Evolutionary conservation across 805 yeast genomes (phyloP), one percentile per base, ranked within the genome.

Genomic region (Pichia phayaonensis): DNA sequence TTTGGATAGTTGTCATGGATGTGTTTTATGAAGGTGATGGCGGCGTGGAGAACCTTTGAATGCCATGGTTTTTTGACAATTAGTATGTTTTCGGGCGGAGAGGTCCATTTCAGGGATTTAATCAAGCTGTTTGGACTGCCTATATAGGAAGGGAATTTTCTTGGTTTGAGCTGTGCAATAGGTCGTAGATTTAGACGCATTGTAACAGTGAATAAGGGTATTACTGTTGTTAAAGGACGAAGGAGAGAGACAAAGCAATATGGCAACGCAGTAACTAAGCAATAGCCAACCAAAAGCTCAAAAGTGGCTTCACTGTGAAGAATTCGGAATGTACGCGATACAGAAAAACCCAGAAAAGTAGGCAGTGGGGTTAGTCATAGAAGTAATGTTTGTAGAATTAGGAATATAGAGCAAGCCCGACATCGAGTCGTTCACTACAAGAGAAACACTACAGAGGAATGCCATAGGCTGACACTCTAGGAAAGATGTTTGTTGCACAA

Each of bases 1-100:
- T 54, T 50, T 0, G 92, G 90, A 62, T 87, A 86, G 11, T 74
- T 69, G 7, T 69, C 67, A 56, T 81, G 80, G 10, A 90, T 56
- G 59, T 80, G 83, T 7, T 72, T 66, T 20, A 90, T 77, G 54
- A 90, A 84, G 43, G 72, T 71, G 8, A 80, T 73, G 79, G 84
- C 79, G 4, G 94, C 89, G 8, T 71, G 68, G 15, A 83, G 72
- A 3, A 88, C 95, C 10, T 71, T 68, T 2, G 69, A 64, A 46
- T 87, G 79, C 83, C 86, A 80, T 1, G 96, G 96, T 62, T 92
- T 92, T 67, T 90, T 90, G 29, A 88, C 87, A 18, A 92, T 72
- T 49, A 84, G 75, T 11, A 92, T 79, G 62, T 90, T 92, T 53
- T 80, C 79, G 12, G 88, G 76, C 1, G 88, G 86, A 1, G 69